Conservation (phyloP, 768 basidiomycete species). For the Termitomyces sp. region DNA sequence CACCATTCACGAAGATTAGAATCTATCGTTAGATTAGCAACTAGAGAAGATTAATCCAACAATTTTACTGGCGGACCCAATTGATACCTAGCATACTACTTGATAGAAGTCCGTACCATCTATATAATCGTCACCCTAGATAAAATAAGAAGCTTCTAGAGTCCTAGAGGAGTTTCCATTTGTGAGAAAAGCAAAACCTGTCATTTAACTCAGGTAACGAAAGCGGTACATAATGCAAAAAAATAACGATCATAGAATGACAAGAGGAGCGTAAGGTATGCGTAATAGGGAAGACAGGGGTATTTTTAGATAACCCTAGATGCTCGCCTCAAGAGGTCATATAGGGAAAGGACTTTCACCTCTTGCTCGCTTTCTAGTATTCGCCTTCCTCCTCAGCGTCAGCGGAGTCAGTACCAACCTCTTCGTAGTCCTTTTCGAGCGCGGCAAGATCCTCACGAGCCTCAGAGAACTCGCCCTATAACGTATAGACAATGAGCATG, state of each 20-base stretch:
- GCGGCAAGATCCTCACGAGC: slow-evolving; percentile 98
- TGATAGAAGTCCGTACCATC: background rate
- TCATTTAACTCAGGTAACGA: slow-evolving; percentile 4
- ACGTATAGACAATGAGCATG: background rate
- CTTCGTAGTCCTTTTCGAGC: slow-evolving; percentile 93
- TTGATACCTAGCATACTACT: background rate
- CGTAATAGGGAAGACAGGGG: slow-evolving; percentile 11
- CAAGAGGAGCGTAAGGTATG: slow-evolving; percentile 12
- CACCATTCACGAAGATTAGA: slow-evolving; percentile 31
- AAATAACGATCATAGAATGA: slow-evolving; percentile 8
- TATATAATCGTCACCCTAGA: background rate
- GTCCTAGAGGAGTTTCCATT: slow-evolving; percentile 1
- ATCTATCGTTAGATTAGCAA: background rate
- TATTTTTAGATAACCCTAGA: slow-evolving; percentile 15
- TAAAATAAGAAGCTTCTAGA: background rate
- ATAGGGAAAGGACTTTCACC: slow-evolving; percentile 10
- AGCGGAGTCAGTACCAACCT: slow-evolving; percentile 76
- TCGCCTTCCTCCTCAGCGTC: slow-evolving; percentile 66
- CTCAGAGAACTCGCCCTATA: slow-evolving; percentile 93
- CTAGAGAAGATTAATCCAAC: background rate
- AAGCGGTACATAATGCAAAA: slow-evolving; percentile 13
- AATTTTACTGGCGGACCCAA: background rate
- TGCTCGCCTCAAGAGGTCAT: slow-evolving; percentile 4
- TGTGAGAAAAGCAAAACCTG: slow-evolving; percentile 8
- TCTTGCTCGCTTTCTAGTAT: slow-evolving; percentile 33